Evolutionary conservation across 495 filamentous ascomycete species (phyloP), one percentile per base, ranked within the genome.

Genomic region (Chaetomium tenue): DNA sequence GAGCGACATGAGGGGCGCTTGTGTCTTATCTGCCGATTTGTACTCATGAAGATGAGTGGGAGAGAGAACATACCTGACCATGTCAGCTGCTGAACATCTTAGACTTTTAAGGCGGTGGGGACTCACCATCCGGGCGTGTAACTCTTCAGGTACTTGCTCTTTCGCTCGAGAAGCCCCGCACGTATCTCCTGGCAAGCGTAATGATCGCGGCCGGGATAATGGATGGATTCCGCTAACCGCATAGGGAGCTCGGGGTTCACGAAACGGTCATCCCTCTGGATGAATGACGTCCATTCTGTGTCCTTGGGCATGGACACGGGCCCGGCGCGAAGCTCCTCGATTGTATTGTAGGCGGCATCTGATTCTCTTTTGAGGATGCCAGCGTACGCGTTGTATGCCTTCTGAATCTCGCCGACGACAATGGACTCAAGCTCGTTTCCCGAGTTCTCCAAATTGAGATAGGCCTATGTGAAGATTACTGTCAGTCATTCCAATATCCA

Each of bases 141-240:
- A 72, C 92, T 97, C 83, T 98, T 98, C 48, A 98, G 80, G 74
- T 98, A 98, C 73, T 98, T 98, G 83, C 90, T 95, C 85, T 97
- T 98, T 54, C 94, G 88, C 79, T 98, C 94, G 59, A 98, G 81
- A 78, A 96, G 88, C 1, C 94, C 94, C 7, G 90, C 89, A 55
- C 91, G 83, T 40, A 98, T 88, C 71, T 97, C 94, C 60, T 88
- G 85, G 39, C 91, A 91, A 11, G 92, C 88, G 58, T 89, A 89
- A 73, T 97, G 91, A 70, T 96, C 85, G 68, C 89, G 89, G 18
- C 94, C 94, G n/a, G 93, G 93, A 75, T 98, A 98, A 42, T 89
- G 86, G 68, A 98, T 96, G 69, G 89, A 88, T 69, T 96, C 86
- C 20, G 91, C 75, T 46, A 87, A 84, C 54, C 94, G 85, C 48